Conservation (phyloP, 495 filamentous ascomycete species). For the Penicillium ochrochloron region DNA sequence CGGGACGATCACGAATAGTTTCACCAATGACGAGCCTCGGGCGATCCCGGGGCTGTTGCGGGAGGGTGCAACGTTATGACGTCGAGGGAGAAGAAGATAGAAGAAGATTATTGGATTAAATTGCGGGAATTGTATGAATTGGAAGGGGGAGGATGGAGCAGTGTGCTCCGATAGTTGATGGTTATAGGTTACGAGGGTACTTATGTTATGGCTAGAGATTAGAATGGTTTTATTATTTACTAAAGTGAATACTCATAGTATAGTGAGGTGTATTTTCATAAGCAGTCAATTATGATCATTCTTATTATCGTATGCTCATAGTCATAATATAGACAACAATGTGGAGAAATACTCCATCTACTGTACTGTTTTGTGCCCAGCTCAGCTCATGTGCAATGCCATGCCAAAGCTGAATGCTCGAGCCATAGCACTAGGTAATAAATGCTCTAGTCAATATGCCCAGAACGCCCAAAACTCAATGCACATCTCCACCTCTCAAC, state of each 20-base stretch:
- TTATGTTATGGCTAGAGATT: too few species aligned
- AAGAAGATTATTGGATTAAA: background rate
- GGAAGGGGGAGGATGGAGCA: constrained; percentile 13
- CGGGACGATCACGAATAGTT: background rate
- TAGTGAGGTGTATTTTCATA: background rate
- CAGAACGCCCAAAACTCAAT: constrained; percentile 20
- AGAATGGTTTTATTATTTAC: too few species aligned
- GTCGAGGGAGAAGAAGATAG: constrained; percentile 21
- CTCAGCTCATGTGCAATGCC: background rate
- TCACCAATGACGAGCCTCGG: constrained; percentile 22
- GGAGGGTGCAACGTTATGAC: constrained; percentile 41
- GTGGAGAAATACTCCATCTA: background rate
- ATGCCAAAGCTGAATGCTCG: background rate
- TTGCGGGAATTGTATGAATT: constrained; percentile 3
- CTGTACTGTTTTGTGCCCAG: background rate
- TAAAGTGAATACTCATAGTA: too few species aligned
- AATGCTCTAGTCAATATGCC: background rate
- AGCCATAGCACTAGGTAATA: too few species aligned
- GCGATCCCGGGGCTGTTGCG: constrained; percentile 28
- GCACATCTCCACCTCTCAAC: background rate
- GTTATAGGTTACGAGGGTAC: too few species aligned
- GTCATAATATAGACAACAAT: background rate
- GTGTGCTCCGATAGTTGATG: constrained; percentile 19
- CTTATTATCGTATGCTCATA: background rate
- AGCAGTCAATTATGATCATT: background rate